Percentiles rank a stretch among this genome's conserved stretches.
These are phyloP conservation scores for Ogataea hybrid DNA, from an alignment of 1,139 yeast genomes.

Conservation along the genomic window DNA sequence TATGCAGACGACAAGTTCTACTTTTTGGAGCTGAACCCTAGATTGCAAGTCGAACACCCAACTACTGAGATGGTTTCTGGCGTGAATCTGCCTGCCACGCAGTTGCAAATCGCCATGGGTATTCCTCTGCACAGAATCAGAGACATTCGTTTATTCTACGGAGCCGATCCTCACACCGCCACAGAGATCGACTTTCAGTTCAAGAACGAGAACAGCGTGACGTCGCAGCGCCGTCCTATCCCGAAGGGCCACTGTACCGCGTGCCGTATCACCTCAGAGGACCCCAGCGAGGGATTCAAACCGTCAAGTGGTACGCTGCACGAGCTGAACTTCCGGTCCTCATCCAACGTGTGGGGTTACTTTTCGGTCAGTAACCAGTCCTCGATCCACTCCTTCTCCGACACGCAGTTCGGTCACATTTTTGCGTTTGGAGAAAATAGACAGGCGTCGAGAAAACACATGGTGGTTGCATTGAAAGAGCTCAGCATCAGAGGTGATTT, in stretches of 20 bases:
- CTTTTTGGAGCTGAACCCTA: slow-evolving; percentile 94
- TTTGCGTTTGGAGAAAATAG: slow-evolving; percentile 99
- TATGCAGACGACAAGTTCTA: slow-evolving; percentile 92
- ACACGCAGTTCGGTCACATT: slow-evolving; percentile 97
- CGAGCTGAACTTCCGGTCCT: slow-evolving; percentile 93
- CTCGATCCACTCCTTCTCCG: slow-evolving; percentile 95
- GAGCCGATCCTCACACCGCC: slow-evolving; percentile 91
- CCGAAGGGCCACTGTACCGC: slow-evolving; percentile 99
- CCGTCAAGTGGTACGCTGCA: slow-evolving; percentile 97
- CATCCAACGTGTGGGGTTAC: slow-evolving; percentile 98
- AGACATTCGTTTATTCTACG: slow-evolving; percentile 89
- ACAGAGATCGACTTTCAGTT: slow-evolving; percentile 92
- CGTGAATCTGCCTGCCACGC: slow-evolving; percentile 96
- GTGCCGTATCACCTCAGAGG: slow-evolving; percentile 97
- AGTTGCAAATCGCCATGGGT: slow-evolving; percentile 99
- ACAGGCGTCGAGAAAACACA: slow-evolving; percentile 95
- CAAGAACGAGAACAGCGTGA: slow-evolving; percentile 64
- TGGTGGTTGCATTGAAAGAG: slow-evolving; percentile 98
- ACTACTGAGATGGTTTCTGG: slow-evolving; percentile 99
- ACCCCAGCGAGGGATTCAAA: slow-evolving; percentile 98
- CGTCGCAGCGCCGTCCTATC: slow-evolving; percentile 84
- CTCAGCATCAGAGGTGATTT: slow-evolving; percentile 97
- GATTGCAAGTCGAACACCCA: slow-evolving; percentile 99
- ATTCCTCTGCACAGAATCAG: slow-evolving; percentile 92
- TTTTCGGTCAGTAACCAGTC: slow-evolving; percentile 97